Conservation (phyloP, 2,329 filamentous ascomycete species). For the Graphiopsis chlorocephala region DNA sequence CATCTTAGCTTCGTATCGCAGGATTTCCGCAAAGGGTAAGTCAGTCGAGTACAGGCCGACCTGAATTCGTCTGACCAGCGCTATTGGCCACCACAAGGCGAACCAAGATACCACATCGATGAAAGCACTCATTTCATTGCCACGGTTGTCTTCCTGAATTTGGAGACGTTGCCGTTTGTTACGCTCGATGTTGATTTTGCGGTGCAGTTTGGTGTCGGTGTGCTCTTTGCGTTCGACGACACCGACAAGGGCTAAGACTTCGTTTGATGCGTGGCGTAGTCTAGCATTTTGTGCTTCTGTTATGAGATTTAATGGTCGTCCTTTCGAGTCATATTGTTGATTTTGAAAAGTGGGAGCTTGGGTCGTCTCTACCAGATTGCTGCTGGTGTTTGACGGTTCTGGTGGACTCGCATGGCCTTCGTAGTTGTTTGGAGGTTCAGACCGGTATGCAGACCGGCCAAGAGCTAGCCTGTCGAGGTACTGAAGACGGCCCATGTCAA, state of each 20-base stretch:
- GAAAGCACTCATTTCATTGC: slow-evolving; percentile 20
- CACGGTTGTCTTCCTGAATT: slow-evolving; percentile 25
- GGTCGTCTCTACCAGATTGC: not conserved
- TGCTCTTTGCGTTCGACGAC: slow-evolving; percentile 39
- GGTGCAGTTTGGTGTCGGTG: slow-evolving; percentile 9
- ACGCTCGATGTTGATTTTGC: slow-evolving; percentile 9
- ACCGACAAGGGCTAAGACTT: slow-evolving; percentile 47
- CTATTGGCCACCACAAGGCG: slow-evolving; percentile 23
- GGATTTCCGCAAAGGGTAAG: slow-evolving; percentile 20
- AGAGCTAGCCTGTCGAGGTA: slow-evolving; percentile 34
- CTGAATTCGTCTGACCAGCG: slow-evolving; percentile 24
- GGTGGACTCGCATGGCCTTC: no score
- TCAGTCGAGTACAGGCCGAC: slow-evolving; percentile 26
- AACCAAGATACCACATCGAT: slow-evolving; percentile 22
- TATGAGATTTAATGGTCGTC: slow-evolving; percentile 43
- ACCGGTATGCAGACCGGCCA: slow-evolving; percentile 44
- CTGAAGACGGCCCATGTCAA: slow-evolving; percentile 32
- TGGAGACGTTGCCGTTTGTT: slow-evolving; percentile 21
- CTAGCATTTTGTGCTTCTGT: slow-evolving; percentile 40
- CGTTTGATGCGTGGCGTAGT: slow-evolving; percentile 47
- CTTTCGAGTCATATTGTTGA: slow-evolving; percentile 46
- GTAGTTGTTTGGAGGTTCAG: slow-evolving; percentile 23
- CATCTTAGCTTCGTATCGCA: slow-evolving; percentile 19
- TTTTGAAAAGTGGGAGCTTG: slow-evolving; percentile 18
- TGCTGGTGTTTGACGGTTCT: not conserved